These are phyloP conservation scores for Mycena belliarum DNA, from an alignment of 768 basidiomycete genomes.

Conservation along the genomic window DNA sequence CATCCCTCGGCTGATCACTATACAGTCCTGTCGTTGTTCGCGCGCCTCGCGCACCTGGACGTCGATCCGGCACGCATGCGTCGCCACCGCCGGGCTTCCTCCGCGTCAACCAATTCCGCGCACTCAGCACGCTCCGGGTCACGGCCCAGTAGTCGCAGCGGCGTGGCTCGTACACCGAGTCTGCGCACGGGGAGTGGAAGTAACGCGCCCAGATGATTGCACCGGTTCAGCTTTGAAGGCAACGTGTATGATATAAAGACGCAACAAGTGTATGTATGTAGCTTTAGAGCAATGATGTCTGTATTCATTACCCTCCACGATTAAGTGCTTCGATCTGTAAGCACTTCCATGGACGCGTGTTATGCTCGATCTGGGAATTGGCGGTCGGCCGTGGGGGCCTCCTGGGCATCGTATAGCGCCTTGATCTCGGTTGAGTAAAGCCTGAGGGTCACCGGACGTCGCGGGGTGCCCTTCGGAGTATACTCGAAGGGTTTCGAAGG, in stretches of 20 bases:
- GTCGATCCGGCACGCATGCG: slow-evolving; percentile 80
- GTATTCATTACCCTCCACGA: too few relatives aligned
- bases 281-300: neutral
- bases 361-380: slow-evolving; percentile 6
- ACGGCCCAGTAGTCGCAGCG: slow-evolving; percentile 34
- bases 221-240: neutral
- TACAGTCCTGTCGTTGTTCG: slow-evolving; percentile 77
- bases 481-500: slow-evolving; percentile 1
- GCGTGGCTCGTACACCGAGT: slow-evolving; percentile 16
- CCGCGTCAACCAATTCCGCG: slow-evolving; percentile 62
- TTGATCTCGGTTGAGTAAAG: slow-evolving; percentile 2
- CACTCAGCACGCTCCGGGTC: slow-evolving; percentile 41
- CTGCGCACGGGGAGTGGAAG: slow-evolving; percentile 5
- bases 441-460: neutral
- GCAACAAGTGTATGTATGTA: neutral
- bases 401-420: neutral
- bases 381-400: neutral
- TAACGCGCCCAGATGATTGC: neutral
- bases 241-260: neutral
- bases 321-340: neutral
- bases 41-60: slow-evolving; percentile 70
- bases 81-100: slow-evolving; percentile 78
- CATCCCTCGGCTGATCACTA: neutral
- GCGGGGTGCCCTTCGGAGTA: slow-evolving; percentile 3
- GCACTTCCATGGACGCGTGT: neutral